These are phyloP conservation scores for Parachaetomium inaequale DNA, from an alignment of 495 filamentous ascomycete species.

Conservation along the genomic window DNA sequence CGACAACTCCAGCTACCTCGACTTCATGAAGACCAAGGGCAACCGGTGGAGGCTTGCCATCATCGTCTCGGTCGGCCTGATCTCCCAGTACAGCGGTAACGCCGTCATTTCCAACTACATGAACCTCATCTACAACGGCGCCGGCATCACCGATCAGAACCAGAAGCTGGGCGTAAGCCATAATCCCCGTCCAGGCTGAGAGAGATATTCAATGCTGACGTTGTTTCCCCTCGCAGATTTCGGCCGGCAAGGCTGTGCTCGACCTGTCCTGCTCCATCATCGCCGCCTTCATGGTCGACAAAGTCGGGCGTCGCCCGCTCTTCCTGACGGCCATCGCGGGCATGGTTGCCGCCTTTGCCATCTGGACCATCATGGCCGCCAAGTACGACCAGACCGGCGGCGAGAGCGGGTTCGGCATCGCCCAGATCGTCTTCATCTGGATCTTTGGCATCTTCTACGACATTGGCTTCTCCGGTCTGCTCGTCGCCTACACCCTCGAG, in stretches of 20 bases:
- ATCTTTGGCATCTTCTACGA: slow-evolving; percentile 60
- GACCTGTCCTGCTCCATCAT: slow-evolving; percentile 52
- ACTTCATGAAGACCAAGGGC: slow-evolving; percentile 49
- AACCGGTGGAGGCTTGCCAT: slow-evolving; percentile 52
- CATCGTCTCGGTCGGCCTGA: slow-evolving; percentile 50
- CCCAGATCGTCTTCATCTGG: slow-evolving; percentile 58
- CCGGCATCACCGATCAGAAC: slow-evolving; percentile 50
- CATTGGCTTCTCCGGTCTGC: slow-evolving; percentile 58
- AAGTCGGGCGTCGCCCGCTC: slow-evolving; percentile 54
- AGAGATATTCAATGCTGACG: no score
- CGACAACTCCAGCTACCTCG: slow-evolving; percentile 43
- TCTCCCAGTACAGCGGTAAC: slow-evolving; percentile 54
- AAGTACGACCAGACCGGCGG: slow-evolving; percentile 47
- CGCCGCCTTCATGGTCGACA: slow-evolving; percentile 54
- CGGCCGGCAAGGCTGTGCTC: slow-evolving; percentile 49
- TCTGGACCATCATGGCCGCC: slow-evolving; percentile 56
- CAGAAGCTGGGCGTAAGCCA: slow-evolving; percentile 54
- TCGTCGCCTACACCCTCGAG: slow-evolving; percentile 64
- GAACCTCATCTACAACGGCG: slow-evolving; percentile 48
- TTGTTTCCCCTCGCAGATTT: no score
- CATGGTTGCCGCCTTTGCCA: slow-evolving; percentile 51
- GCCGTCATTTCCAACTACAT: slow-evolving; percentile 57
- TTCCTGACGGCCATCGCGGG: slow-evolving; percentile 50
- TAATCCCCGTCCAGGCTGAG: no score
- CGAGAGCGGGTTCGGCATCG: slow-evolving; percentile 44